Base-by-base conservation (phyloP, 2,329 filamentous ascomycete genomes). In the Cercospora zeina region DNA sequence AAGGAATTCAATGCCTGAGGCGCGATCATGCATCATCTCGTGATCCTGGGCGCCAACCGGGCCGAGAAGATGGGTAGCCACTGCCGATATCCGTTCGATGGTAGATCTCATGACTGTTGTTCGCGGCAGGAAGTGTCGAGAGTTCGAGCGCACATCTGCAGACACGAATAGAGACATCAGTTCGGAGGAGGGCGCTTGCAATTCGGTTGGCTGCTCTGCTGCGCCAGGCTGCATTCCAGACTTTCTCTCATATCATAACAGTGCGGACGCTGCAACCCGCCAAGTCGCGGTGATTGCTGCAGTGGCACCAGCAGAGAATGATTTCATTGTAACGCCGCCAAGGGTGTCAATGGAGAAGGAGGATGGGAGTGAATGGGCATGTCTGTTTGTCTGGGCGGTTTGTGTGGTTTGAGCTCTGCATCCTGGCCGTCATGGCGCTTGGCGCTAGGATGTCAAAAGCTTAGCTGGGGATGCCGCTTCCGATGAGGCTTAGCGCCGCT, bases 261-360 rank as follows among this genome's bases (percentile, higher is more conserved):
- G 6, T 4, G 13, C 24, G 36, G 14, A n/a, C 14, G 13, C n/a
- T 33, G 37, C 33, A 11, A 13, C 30, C 9, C 36, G 21, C 42
- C 13, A 49, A 8, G 21, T 47, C 5, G 19, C 13, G 42, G 6
- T 47, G 7, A 13, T 49, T 8, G 30, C 49, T 33, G 49, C 31
- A 11, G 39, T 24, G 16, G 6, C 39, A 34, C 24, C n/a, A 30
- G 55, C 36, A 9, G 37, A 42, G 27, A 27, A 39, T 54, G 34
- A 37, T 36, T 36, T 27, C 37, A 60, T 55, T 54, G 27, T 10
- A 42, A 42, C 55, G 34, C 16, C 21, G 59, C 59, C 59, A 62
- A 58, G 59, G n/a, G 27, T 30, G 21, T 31, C 58, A 45, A 54
- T 34, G 39, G 58, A 10, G 27, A 13, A n/a, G 16, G 30, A 11